phyloP scores from a whole-genome alignment of 1,284 basidiomycete genomes.

The Apiotrichum gamsii region DNA sequence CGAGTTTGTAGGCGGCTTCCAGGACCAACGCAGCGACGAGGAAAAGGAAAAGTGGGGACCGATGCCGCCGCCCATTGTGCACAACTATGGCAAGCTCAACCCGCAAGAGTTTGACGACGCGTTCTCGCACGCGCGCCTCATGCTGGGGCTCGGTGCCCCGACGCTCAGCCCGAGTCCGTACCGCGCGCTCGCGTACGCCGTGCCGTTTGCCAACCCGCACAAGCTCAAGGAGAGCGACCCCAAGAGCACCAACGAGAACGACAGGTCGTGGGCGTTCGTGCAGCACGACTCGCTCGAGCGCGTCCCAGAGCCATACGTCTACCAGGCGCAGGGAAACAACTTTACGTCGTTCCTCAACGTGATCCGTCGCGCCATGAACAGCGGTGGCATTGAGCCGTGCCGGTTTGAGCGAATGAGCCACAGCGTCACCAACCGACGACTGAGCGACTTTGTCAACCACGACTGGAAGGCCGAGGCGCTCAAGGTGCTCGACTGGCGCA shows the following conservation, averaged over 20 bases:
- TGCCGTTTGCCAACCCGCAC: constrained; percentile 2
- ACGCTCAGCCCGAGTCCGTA: constrained; percentile 20
- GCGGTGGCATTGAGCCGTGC: constrained; percentile 15
- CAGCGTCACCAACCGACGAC: not conserved
- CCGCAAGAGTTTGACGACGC: constrained; percentile 6
- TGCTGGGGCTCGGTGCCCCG: constrained; percentile 24
- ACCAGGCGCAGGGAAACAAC: constrained; percentile 18
- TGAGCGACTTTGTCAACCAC: constrained; percentile 14
- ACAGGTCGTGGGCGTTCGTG: not conserved
- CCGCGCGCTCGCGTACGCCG: constrained; percentile 5
- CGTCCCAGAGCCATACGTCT: constrained; percentile 12
- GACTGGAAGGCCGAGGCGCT: constrained; percentile 22
- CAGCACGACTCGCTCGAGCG: constrained; percentile 4
- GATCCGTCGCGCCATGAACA: constrained; percentile 16
- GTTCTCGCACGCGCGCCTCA: constrained; percentile 6
- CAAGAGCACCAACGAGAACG: not conserved
- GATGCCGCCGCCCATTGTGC: constrained; percentile 12
- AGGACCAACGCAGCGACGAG: constrained; percentile 10
- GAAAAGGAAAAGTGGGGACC: not conserved
- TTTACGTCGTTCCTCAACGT: constrained; percentile 16
- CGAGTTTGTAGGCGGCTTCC: constrained; percentile 17
- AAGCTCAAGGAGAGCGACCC: not conserved
- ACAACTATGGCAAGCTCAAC: constrained; percentile 18
- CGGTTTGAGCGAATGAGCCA: constrained; percentile 1
- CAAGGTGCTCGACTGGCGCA: constrained; percentile 19